Conservation (phyloP, 2,329 filamentous ascomycete genomes). For the Paecilomyces dactylethromorphus region DNA sequence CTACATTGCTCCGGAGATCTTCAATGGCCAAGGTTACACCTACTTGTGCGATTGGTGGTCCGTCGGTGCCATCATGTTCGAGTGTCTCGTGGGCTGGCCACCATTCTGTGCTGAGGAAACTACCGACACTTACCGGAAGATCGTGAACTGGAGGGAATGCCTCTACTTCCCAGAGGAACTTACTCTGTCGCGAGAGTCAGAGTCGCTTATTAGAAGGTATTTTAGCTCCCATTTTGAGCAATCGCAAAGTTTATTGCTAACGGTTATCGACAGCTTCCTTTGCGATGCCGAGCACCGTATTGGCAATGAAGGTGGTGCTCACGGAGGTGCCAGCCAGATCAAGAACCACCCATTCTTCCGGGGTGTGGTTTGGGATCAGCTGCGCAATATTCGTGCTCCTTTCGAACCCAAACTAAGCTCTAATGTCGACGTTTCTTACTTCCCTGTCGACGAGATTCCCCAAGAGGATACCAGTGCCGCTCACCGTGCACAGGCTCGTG, state of each 20-base stretch:
- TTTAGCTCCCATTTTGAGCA: slow-evolving; percentile 8
- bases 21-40: slow-evolving; percentile 91
- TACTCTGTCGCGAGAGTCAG: slow-evolving; percentile 77
- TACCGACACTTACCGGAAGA: slow-evolving; percentile 97
- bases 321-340: slow-evolving; percentile 79
- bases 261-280: slow-evolving; percentile 59
- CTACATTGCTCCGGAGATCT: slow-evolving; percentile 98
- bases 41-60: slow-evolving; percentile 99
- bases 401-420: slow-evolving; percentile 92
- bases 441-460: slow-evolving; percentile 97
- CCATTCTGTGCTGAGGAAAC: slow-evolving; percentile 98
- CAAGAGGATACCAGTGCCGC: slow-evolving; percentile 89
- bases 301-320: slow-evolving; percentile 55
- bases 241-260: background rate
- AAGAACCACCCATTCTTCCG: slow-evolving; percentile 95
- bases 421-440: slow-evolving; percentile 95
- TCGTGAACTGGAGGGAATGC: slow-evolving; percentile 95
- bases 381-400: slow-evolving; percentile 87
- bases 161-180: slow-evolving; percentile 96
- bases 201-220: slow-evolving; percentile 88
- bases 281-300: slow-evolving; percentile 91
- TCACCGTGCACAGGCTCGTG: slow-evolving; percentile 74
- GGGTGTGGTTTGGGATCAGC: slow-evolving; percentile 87
- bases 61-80: slow-evolving; percentile 98
- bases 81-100: slow-evolving; percentile 96